Conservation (phyloP, 495 filamentous ascomycete species). For the Hyaloscypha variabilis region DNA sequence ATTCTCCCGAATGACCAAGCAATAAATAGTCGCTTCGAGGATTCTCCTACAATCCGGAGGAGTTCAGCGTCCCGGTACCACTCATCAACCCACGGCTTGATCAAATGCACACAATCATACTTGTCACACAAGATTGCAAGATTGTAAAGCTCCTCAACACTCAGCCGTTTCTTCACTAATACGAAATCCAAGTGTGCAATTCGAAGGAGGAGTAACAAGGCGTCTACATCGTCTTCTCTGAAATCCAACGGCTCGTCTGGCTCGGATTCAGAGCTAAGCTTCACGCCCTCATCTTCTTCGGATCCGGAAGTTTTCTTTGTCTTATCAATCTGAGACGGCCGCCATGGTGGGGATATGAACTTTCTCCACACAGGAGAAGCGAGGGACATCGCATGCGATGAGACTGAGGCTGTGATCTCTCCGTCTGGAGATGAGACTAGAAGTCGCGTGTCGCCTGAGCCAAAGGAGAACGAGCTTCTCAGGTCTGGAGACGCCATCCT, state of each 20-base stretch:
- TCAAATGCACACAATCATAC: constrained; percentile 2
- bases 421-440: background rate
- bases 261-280: background rate
- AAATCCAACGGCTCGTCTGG: background rate
- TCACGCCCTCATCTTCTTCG: background rate
- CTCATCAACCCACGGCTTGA: background rate
- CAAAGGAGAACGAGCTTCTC: background rate
- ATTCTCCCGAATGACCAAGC: background rate
- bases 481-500: background rate
- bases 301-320: background rate
- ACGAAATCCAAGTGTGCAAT: background rate
- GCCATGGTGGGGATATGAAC: background rate
- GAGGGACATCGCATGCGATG: background rate
- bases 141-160: background rate
- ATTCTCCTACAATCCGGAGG: background rate
- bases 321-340: background rate
- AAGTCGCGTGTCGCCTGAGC: background rate
- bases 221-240: background rate
- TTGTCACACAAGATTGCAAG: constrained; percentile 2
- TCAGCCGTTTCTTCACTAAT: background rate
- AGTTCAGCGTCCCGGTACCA: background rate
- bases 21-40: background rate
- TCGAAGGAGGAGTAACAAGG: background rate
- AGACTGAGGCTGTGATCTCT: background rate
- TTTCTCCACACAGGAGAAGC: background rate